A percentile compares a stretch with the other conserved stretches of the same genome.
These are phyloP conservation scores for Ustilago shanxiensis DNA, from an alignment of 1,284 basidiomycete genomes.

Conservation along the genomic window DNA sequence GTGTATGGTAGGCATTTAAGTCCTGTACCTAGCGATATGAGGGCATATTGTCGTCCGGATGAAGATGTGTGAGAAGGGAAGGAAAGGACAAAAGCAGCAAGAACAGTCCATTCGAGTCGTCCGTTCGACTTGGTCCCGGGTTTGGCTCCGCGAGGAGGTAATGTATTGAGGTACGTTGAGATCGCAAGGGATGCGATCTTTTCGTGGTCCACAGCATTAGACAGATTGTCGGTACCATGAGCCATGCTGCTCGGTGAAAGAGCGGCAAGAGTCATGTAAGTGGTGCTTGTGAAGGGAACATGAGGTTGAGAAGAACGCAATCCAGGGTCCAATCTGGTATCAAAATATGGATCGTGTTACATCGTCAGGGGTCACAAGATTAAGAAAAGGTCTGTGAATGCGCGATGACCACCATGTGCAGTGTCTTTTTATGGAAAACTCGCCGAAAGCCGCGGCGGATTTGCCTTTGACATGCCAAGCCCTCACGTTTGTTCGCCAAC, in stretches of 20 bases:
- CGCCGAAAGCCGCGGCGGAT: not conserved
- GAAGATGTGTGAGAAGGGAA: slow-evolving; percentile 4
- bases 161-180: slow-evolving; percentile 15
- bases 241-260: not conserved
- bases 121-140: slow-evolving; percentile 41
- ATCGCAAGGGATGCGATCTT: slow-evolving; percentile 30
- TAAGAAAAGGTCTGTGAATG: not conserved
- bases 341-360: not conserved
- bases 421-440: not conserved
- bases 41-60: slow-evolving; percentile 7
- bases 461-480: not conserved
- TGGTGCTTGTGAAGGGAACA: not conserved
- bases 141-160: slow-evolving; percentile 51
- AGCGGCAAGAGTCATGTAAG: not conserved
- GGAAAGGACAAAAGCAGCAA: slow-evolving; percentile 48
- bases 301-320: not conserved
- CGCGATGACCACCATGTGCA: not conserved
- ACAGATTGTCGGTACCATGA: not conserved
- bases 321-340: slow-evolving; percentile 19
- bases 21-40: slow-evolving; percentile 82
- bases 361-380: not conserved
- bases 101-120: slow-evolving; percentile 55
- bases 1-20: slow-evolving; percentile 84
- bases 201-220: slow-evolving; percentile 21
- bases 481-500: not conserved